Conservation (phyloP, 805 yeast genomes). For the Pichia rugopelliculosa region DNA sequence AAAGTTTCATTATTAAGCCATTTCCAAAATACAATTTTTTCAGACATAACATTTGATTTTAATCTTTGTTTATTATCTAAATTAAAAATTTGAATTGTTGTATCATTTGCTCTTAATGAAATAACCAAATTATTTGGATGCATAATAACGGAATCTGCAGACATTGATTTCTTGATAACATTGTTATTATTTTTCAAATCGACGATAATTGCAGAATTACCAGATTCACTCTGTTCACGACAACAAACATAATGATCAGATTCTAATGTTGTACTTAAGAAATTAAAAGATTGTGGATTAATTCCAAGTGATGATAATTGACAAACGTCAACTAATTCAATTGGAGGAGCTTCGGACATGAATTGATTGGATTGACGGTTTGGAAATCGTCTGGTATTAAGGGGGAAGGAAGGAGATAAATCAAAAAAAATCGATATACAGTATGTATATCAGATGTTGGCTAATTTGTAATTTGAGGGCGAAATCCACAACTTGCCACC, state of each 20-base stretch:
- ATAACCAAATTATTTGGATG: conserved; percentile 86
- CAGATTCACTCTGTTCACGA: conserved; percentile 53
- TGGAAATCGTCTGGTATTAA: background rate
- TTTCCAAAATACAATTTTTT: conserved; percentile 92
- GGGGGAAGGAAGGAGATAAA: background rate
- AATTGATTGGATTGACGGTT: background rate
- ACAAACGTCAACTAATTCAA: conserved; percentile 92
- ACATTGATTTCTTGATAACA: conserved; percentile 85
- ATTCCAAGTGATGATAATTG: conserved; percentile 84
- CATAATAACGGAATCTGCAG: conserved; percentile 96
- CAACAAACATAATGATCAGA: conserved; percentile 85
- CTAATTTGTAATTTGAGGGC: no score
- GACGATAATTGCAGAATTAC: conserved; percentile 90
- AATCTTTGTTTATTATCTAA: conserved; percentile 80
- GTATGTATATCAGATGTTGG: no score
- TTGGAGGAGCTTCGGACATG: conserved; percentile 67
- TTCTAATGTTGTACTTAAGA: conserved; percentile 90
- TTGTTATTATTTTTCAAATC: conserved; percentile 74
- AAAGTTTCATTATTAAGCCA: conserved; percentile 72
- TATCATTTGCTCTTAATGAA: conserved; percentile 92
- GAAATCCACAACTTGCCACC: no score
- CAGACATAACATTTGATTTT: conserved; percentile 77
- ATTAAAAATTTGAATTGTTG: conserved; percentile 91
- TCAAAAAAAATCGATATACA: no score
- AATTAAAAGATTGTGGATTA: conserved; percentile 76